Conservation (phyloP, 2,329 filamentous ascomycete species). For the Mollisiaceae sp. region DNA sequence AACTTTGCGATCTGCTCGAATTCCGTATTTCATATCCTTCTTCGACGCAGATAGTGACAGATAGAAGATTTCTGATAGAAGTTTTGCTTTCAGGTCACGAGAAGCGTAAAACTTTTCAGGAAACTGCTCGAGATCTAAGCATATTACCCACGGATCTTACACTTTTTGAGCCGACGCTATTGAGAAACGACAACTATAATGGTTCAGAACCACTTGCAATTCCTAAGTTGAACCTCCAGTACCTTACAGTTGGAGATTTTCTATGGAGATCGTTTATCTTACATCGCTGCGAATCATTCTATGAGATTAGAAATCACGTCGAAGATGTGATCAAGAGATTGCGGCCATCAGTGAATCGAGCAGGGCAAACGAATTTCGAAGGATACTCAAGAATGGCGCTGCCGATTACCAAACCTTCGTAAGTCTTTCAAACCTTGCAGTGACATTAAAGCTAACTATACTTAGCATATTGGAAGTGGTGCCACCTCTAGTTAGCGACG, state of each 20-base stretch:
- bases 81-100: conserved; percentile 77
- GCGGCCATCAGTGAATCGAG: conserved; percentile 67
- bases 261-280: conserved; percentile 93
- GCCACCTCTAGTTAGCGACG: conserved; percentile 81
- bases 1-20: conserved; percentile 73
- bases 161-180: conserved; percentile 78
- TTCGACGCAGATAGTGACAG: conserved; percentile 64
- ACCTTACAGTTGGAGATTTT: conserved; percentile 93
- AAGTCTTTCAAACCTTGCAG: conserved; percentile 22
- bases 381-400: conserved; percentile 93
- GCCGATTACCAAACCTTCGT: conserved; percentile 79
- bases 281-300: conserved; percentile 90
- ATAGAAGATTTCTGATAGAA: conserved; percentile 72
- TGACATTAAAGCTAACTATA: conserved; percentile 23
- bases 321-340: conserved; percentile 81
- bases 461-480: conserved; percentile 78
- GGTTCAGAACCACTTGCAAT: conserved; percentile 86
- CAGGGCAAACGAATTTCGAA: conserved; percentile 74
- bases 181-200: conserved; percentile 85
- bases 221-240: conserved; percentile 94
- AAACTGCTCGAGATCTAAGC: conserved; percentile 71
- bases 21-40: conserved; percentile 83
- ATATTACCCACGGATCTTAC: conserved; percentile 83
- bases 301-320: conserved; percentile 89
- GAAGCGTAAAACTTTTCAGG: conserved; percentile 80